These are phyloP conservation scores for Hymenoscyphus salicellus DNA, from an alignment of 2,329 filamentous ascomycete genomes.

Conservation along the genomic window DNA sequence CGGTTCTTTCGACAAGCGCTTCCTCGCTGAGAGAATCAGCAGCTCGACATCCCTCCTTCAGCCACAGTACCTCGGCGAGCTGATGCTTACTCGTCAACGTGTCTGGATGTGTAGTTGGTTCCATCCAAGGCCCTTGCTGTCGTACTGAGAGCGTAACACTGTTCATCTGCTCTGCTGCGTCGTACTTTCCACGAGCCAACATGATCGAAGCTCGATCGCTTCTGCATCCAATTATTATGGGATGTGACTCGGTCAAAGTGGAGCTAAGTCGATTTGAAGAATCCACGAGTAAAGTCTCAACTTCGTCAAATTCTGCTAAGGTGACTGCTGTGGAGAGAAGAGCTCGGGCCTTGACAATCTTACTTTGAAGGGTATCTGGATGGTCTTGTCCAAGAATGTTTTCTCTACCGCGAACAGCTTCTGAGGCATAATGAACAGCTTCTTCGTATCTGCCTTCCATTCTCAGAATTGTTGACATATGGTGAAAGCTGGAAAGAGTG, in stretches of 20 bases:
- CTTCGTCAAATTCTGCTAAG: constrained; percentile 23
- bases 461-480: constrained; percentile 24
- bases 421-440: constrained; percentile 22
- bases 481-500: constrained; percentile 27
- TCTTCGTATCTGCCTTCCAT: constrained; percentile 25
- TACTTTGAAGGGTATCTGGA: constrained; percentile 28
- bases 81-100: constrained; percentile 31
- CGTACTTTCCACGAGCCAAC: constrained; percentile 27
- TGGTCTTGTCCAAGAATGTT: constrained; percentile 23
- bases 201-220: constrained; percentile 27
- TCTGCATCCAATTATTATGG: constrained; percentile 23
- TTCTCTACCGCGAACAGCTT: constrained; percentile 26
- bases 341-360: constrained; percentile 25
- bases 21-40: constrained; percentile 27
- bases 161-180: constrained; percentile 26
- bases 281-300: constrained; percentile 22
- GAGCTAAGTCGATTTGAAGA: constrained; percentile 21
- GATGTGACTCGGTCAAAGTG: constrained; percentile 24
- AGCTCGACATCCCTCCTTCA: constrained; percentile 26
- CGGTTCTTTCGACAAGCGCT: constrained; percentile 23
- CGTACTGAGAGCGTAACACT: constrained; percentile 18
- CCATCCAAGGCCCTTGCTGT: constrained; percentile 27
- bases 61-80: constrained; percentile 24
- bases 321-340: constrained; percentile 24
- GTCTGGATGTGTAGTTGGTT: constrained; percentile 28